These are phyloP conservation scores for Heteromeles arbutifolia DNA, from an alignment of 306 rosid genomes.

Conservation along the genomic window DNA sequence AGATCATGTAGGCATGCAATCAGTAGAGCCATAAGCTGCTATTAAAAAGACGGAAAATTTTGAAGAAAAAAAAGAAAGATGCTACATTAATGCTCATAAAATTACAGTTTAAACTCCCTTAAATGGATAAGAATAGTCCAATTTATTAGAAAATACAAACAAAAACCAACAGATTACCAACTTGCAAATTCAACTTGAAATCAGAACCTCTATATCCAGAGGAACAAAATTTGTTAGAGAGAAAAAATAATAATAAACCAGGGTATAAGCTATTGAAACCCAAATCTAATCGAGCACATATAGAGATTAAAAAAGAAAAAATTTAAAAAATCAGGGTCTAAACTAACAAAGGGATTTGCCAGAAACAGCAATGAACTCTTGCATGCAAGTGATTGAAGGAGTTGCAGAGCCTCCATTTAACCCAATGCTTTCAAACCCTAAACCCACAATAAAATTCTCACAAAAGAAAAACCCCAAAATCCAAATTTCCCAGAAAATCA, in stretches of 20 bases:
- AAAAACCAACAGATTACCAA: neutral
- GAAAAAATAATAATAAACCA: neutral
- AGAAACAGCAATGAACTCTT: neutral
- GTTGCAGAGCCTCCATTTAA: neutral
- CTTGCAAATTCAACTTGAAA: neutral
- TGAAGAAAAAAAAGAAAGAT: no score
- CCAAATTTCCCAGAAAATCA: slow-evolving; percentile 8
- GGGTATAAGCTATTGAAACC: neutral
- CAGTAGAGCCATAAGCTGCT: neutral
- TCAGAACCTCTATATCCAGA: neutral
- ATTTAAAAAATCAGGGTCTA: no score
- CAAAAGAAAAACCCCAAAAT: neutral
- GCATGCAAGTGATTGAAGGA: slow-evolving; percentile 7
- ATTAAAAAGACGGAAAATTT: neutral
- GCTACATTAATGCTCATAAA: neutral
- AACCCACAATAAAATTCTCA: slow-evolving; percentile 8
- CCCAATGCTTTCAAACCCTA: slow-evolving; percentile 13
- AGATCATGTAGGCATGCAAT: neutral
- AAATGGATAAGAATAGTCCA: neutral
- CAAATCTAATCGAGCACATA: neutral
- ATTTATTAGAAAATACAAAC: neutral
- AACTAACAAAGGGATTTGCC: neutral
- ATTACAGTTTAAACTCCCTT: neutral
- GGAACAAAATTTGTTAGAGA: neutral
- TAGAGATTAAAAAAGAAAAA: neutral